Percentiles rank a stretch among this genome's conserved stretches.
These are phyloP conservation scores for Clarireedia paspali DNA, from an alignment of 2,329 filamentous ascomycete species.

Conservation along the genomic window DNA sequence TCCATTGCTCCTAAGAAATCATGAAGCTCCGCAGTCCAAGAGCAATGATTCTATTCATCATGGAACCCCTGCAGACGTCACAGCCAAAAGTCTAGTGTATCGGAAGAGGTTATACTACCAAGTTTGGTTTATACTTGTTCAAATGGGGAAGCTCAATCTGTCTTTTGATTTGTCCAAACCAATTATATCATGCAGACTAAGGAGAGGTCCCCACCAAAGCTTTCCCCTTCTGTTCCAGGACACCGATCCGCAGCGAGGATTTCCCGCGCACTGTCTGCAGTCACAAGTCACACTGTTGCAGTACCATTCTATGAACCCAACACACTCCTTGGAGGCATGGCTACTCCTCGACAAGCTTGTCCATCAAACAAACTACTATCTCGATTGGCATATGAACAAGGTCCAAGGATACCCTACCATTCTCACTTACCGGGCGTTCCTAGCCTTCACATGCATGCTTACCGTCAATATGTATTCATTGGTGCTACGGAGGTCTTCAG, in stretches of 20 bases:
- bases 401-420: neutral
- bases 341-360: neutral
- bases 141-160: constrained; percentile 4
- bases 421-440: constrained; percentile 1
- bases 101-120: neutral
- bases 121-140: neutral
- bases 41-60: neutral
- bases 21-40: neutral
- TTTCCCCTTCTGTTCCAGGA: neutral
- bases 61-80: neutral
- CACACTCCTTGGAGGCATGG: neutral
- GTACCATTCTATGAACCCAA: neutral
- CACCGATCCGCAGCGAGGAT: constrained; percentile 3
- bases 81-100: neutral
- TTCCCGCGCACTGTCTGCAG: neutral
- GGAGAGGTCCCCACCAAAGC: neutral
- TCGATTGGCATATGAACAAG: constrained; percentile 2
- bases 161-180: neutral
- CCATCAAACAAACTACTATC: constrained; percentile 3
- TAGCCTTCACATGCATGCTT: constrained; percentile 7
- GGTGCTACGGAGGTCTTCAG: constrained; percentile 3
- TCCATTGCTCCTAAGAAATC: neutral
- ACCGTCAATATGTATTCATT: neutral
- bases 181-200: neutral
- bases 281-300: neutral